phyloP scores from a whole-genome alignment of 345 rosid species.

The Alliaria petiolata region DNA sequence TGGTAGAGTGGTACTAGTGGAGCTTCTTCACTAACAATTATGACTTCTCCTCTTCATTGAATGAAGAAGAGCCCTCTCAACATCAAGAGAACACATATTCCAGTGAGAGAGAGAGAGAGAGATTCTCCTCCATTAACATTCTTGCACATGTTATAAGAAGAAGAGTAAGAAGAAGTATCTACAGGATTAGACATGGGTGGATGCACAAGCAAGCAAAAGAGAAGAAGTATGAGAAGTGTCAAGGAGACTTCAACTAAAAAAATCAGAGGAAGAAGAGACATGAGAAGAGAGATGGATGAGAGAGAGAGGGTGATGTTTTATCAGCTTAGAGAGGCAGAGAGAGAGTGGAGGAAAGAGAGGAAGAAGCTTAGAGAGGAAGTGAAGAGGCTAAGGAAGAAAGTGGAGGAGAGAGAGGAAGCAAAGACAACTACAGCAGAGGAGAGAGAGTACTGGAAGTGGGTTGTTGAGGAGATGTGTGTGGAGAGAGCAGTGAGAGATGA shows the following conservation, averaged over 20 bases:
- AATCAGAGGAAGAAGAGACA: conserved; percentile 35
- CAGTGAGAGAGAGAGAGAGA: not conserved
- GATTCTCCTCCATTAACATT: conserved; percentile 4
- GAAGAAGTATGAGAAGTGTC: not conserved
- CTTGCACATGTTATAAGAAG: not conserved
- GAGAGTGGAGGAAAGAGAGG: conserved; percentile 42
- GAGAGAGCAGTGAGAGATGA: conserved; percentile 71
- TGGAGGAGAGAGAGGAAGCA: conserved; percentile 47
- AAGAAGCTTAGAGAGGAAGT: conserved; percentile 49
- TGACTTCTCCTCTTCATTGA: conserved; percentile 22
- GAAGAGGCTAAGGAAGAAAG: conserved; percentile 44
- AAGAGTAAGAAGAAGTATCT: not conserved
- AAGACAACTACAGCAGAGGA: conserved; percentile 28
- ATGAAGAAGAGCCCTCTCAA: conserved; percentile 21
- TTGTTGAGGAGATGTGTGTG: conserved; percentile 55
- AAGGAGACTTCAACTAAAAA: conserved; percentile 14
- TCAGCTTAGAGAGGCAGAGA: conserved; percentile 46
- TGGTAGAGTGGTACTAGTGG: conserved; percentile 8
- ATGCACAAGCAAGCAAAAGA: conserved; percentile 35
- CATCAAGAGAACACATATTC: conserved; percentile 7
- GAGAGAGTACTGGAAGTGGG: conserved; percentile 38
- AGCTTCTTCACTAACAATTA: conserved; percentile 24
- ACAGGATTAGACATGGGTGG: conserved; percentile 25
- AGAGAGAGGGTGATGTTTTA: conserved; percentile 38
- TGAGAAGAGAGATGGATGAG: conserved; percentile 38